Base-by-base conservation (phyloP, 345 rosid genomes). In the Microcos paniculata region DNA sequence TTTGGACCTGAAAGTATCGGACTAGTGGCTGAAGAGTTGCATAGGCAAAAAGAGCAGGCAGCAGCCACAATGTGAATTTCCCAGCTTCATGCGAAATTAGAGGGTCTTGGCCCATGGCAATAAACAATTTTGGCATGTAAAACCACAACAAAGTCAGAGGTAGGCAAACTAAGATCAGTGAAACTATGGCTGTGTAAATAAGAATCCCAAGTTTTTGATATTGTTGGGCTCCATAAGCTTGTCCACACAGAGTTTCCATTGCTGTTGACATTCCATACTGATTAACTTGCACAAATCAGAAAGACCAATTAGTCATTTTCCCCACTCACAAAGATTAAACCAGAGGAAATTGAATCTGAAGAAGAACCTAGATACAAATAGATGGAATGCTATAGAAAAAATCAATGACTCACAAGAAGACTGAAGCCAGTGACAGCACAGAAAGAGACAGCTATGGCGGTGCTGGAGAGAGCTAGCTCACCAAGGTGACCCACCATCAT, bases 401-500 rank as follows among this genome's bases (percentile, higher is more conserved):
- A 6, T 3, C 6, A 68, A 71, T 51, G 51, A 79, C 94, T 70
- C 80, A 94, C 98, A 43, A 90, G 80, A 80, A 91, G 70, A 28
- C 96, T 92, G 62, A 87, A 92, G 74, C 97, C 97, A 3, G 94
- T 89, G 86, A 90, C 96, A 38, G 74, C 76, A 45, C 86, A 81
- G 80, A 94, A 86, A 56, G 97, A 92, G 66, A 82, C 42, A n/a
- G 92, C 92, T 9, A 94, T 85, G 84, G 98, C 91, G 4, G 96
- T 82, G 87, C 93, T 88, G 3, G 98, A 87, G 57, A 94, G 92
- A 35, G 38, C 75, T 24, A 92, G 94, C 81, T 90, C 82, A 9
- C 96, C 93, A 55, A 92, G 91, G 70, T 92, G 98, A 75, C 98
- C 98, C 13, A 84, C 91, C 96, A 94, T 90, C 89, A 88, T 88